Evolutionary conservation across 2,329 filamentous ascomycete genomes (phyloP).

Genomic region (Fusarium sp.): DNA sequence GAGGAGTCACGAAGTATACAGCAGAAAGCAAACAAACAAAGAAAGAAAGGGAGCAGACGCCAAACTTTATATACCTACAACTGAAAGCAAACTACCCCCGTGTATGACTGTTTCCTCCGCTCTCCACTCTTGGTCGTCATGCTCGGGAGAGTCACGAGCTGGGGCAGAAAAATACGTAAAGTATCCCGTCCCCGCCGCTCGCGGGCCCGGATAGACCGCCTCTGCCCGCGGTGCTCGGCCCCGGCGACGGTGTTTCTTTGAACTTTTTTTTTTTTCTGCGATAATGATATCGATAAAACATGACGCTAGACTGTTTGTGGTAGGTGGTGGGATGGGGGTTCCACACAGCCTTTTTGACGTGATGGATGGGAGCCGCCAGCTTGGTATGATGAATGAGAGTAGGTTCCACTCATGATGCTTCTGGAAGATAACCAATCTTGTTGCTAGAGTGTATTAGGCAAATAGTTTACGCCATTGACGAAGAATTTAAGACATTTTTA

Average conservation of each 20-base stretch:
- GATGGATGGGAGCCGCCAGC: constrained; percentile 10
- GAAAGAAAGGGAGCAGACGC: not conserved
- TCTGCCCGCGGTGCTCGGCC: constrained; percentile 46
- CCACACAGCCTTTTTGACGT: constrained; percentile 13
- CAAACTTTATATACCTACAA: constrained; percentile 22
- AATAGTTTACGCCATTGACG: not conserved
- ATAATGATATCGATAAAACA: not conserved
- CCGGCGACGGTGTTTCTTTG: constrained; percentile 25
- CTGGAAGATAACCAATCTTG: not conserved
- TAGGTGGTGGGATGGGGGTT: constrained; percentile 10
- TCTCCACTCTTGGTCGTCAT: constrained; percentile 20
- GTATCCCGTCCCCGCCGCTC: constrained; percentile 26
- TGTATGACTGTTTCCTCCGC: constrained; percentile 7
- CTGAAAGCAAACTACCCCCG: not conserved
- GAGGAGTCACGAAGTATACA: constrained; percentile 2
- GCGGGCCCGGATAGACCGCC: constrained; percentile 42
- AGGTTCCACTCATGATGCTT: not conserved
- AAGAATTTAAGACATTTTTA: not conserved
- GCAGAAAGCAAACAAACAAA: not conserved
- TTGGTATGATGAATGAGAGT: constrained; percentile 2
- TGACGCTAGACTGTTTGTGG: not conserved
- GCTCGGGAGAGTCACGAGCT: constrained; percentile 15
- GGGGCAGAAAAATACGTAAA: constrained; percentile 15
- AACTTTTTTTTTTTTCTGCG: not conserved
- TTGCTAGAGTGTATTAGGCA: not conserved